Evolutionary conservation across 2,329 filamentous ascomycete species (phyloP).

Genomic region (Trichoderma atrobrunneum): DNA sequence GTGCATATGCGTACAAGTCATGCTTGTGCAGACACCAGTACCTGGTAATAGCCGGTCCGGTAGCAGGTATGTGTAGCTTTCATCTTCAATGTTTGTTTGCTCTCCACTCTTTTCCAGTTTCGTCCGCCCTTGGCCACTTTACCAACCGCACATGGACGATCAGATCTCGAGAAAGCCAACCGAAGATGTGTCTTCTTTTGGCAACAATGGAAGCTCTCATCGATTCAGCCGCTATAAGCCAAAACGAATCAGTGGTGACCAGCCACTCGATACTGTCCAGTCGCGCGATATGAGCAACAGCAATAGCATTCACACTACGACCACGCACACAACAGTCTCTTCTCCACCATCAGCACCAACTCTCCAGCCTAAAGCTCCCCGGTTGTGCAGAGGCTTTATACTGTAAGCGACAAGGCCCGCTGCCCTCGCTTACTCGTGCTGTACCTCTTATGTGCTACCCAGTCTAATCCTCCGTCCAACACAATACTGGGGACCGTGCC

Average conservation of each 20-base stretch:
- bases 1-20: background rate
- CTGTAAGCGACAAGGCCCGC: background rate
- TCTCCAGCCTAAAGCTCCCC: background rate
- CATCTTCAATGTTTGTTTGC: background rate
- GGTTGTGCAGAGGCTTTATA: background rate
- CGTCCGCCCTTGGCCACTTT: background rate
- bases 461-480: background rate
- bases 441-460: background rate
- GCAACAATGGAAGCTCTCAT: background rate
- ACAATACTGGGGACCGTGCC: background rate
- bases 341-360: background rate
- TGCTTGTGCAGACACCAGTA: background rate
- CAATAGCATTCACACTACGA: background rate
- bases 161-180: background rate
- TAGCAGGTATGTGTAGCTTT: background rate
- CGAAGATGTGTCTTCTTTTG: background rate
- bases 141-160: background rate
- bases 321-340: background rate
- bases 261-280: background rate
- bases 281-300: background rate
- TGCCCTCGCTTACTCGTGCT: background rate
- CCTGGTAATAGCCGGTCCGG: background rate
- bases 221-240: background rate
- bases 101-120: background rate
- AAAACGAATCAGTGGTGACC: background rate